Percentiles rank a stretch among this genome's conserved stretches.
phyloP scores from a whole-genome alignment of 192 early-diverging fungal species.

The Blastocladiella britannica region DNA sequence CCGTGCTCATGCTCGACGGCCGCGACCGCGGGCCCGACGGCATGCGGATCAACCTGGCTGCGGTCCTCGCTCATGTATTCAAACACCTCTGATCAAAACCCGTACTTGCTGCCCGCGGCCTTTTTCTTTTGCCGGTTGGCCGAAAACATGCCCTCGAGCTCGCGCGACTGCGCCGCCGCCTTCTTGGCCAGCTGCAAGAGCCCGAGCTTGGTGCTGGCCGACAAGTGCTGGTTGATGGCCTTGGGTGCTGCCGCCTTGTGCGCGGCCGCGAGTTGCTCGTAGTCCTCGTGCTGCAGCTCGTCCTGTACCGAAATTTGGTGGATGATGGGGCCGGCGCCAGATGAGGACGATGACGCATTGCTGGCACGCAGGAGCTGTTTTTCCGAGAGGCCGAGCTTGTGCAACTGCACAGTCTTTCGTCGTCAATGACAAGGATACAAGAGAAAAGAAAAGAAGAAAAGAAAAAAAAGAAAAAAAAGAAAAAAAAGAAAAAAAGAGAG shows the following conservation, averaged over 20 bases:
- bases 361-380: constrained; percentile 13
- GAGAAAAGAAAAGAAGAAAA: not conserved
- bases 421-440: constrained; percentile 5
- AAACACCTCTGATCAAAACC: too few relatives aligned
- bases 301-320: too few relatives aligned
- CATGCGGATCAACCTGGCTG: too few relatives aligned
- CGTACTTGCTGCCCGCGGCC: not conserved
- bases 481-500: constrained; percentile 2
- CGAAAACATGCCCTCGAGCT: not conserved
- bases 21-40: too few relatives aligned
- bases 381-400: constrained; percentile 37
- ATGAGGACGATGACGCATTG: not conserved
- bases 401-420: constrained; percentile 58
- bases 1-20: too few relatives aligned
- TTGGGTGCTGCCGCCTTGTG: not conserved
- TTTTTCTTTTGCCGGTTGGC: not conserved
- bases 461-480: not conserved
- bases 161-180: not conserved
- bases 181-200: not conserved
- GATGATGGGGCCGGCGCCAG: too few relatives aligned
- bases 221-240: not conserved
- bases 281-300: too few relatives aligned
- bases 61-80: too few relatives aligned
- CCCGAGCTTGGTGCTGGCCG: not conserved
- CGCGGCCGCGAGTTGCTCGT: not conserved